Conservation (phyloP, 306 rosid species). For the Crataegus laevigata region DNA sequence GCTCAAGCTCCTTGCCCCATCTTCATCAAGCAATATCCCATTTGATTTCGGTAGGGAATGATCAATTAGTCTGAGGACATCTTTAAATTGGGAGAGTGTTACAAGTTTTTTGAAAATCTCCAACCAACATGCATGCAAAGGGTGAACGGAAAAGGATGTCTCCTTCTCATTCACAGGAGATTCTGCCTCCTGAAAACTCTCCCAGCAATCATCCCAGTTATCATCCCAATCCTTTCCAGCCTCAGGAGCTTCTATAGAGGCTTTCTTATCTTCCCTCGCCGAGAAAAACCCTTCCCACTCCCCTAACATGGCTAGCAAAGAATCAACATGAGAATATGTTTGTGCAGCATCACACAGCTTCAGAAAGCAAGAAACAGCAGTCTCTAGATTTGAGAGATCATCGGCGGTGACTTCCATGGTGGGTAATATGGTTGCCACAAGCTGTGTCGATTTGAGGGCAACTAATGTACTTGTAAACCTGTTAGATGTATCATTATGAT, state of each 20-base stretch:
- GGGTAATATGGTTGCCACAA: conserved; percentile 64
- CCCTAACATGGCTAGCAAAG: conserved; percentile 58
- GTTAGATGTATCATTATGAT: conserved; percentile 56
- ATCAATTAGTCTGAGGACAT: conserved; percentile 62
- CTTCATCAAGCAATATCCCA: conserved; percentile 65
- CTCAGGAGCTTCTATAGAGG: conserved; percentile 44
- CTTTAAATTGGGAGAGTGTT: conserved; percentile 42
- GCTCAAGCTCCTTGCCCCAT: conserved; percentile 46
- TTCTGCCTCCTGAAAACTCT: conserved; percentile 74
- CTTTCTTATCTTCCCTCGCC: conserved; percentile 30
- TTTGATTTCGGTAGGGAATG: conserved; percentile 46
- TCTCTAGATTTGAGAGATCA: conserved; percentile 52
- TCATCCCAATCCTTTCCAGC: conserved; percentile 81
- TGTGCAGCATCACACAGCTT: conserved; percentile 56
- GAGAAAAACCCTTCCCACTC: conserved; percentile 91
- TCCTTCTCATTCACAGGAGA: conserved; percentile 40
- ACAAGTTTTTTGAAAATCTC: conserved; percentile 61
- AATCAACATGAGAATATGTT: conserved; percentile 50
- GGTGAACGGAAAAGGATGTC: conserved; percentile 42
- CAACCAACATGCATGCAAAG: conserved; percentile 76
- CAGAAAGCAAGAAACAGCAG: conserved; percentile 75
- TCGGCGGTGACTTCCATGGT: conserved; percentile 63
- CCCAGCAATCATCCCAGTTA: conserved; percentile 99
- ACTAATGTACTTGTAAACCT: conserved; percentile 81
- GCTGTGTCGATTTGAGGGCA: conserved; percentile 90